A percentile compares a stretch with the other conserved stretches of the same genome.
These are phyloP conservation scores for Sphagnum fallax DNA, from an alignment of 228 moss, liverwort and hornwort species.

Conservation along the genomic window DNA sequence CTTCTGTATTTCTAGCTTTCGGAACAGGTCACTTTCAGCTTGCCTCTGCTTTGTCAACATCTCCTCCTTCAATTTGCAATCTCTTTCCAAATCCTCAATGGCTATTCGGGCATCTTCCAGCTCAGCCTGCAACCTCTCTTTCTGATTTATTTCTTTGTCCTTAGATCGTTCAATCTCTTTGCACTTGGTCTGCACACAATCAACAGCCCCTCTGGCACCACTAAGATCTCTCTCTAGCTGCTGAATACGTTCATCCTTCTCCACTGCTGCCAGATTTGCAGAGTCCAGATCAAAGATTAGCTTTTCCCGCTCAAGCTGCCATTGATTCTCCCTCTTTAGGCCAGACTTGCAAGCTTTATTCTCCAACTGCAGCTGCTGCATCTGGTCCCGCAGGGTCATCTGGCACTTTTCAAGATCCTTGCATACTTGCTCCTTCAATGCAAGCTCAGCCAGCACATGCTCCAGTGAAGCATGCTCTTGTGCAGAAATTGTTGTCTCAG, in stretches of 20 bases:
- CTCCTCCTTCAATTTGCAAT: conserved; percentile 13
- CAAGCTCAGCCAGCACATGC: conserved; percentile 9
- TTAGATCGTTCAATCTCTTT: conserved; percentile 12
- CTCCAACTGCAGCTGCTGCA: conserved; percentile 12
- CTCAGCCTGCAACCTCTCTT: conserved; percentile 14
- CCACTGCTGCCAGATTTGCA: conserved; percentile 3
- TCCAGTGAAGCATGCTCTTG: conserved; percentile 3
- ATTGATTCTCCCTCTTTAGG: conserved; percentile 9
- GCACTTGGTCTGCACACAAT: conserved; percentile 11
- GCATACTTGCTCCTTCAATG: conserved; percentile 7
- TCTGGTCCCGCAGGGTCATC: conserved; percentile 4
- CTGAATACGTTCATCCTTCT: conserved; percentile 4
- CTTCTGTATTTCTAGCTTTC: conserved; percentile 35
- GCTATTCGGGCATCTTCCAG: conserved; percentile 21
- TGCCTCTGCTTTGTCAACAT: conserved; percentile 15
- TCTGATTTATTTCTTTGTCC: conserved; percentile 10
- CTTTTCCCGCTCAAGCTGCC: conserved; percentile 9
- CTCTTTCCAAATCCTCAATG: conserved; percentile 12
- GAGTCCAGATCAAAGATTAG: conserved; percentile 7
- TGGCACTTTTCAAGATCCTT: conserved; percentile 6
- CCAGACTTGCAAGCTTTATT: conserved; percentile 1
- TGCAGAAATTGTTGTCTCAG: too few species aligned
- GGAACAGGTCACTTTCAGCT: conserved; percentile 14
- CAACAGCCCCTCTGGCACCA: conserved; percentile 10
- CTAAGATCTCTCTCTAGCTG: conserved; percentile 13